These are phyloP conservation scores for Aspergillus affinis DNA, from an alignment of 495 filamentous ascomycete genomes.

Conservation along the genomic window DNA sequence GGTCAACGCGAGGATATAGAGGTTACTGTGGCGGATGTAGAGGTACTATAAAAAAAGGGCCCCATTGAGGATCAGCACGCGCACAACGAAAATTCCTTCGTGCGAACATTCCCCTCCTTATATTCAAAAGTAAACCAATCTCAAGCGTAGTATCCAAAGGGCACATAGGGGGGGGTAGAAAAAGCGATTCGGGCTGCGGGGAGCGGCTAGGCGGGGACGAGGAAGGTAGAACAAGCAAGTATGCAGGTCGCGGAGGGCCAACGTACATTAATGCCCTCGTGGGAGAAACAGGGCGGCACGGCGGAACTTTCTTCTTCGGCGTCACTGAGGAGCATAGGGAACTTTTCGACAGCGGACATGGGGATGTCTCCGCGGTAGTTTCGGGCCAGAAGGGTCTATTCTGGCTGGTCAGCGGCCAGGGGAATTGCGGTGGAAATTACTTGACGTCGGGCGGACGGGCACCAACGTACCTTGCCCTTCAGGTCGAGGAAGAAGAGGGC, in stretches of 20 bases:
- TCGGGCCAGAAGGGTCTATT: constrained; percentile 91
- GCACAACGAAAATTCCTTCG: neutral
- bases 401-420: constrained; percentile 32
- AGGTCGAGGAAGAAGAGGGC: constrained; percentile 98
- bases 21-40: constrained; percentile 99
- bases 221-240: constrained; percentile 4
- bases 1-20: constrained; percentile 96
- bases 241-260: constrained; percentile 9
- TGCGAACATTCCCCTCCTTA: neutral
- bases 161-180: neutral
- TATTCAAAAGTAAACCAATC: neutral
- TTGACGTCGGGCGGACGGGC: neutral
- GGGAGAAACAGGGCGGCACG: constrained; percentile 96
- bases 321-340: constrained; percentile 94
- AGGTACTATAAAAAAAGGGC: constrained; percentile 67
- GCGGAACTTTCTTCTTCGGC: constrained; percentile 99
- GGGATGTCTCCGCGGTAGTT: constrained; percentile 99
- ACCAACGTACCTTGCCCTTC: constrained; percentile 87
- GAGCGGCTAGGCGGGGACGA: constrained; percentile 23
- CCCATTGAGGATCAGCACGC: constrained; percentile 6
- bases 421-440: constrained; percentile 1
- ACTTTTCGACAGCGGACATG: constrained; percentile 99
- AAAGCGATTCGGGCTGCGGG: constrained; percentile 14
- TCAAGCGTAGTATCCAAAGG: neutral
- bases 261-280: constrained; percentile 95